phyloP scores from a whole-genome alignment of 2,329 filamentous ascomycete species.

The Beauveria scarabaeidicola region DNA sequence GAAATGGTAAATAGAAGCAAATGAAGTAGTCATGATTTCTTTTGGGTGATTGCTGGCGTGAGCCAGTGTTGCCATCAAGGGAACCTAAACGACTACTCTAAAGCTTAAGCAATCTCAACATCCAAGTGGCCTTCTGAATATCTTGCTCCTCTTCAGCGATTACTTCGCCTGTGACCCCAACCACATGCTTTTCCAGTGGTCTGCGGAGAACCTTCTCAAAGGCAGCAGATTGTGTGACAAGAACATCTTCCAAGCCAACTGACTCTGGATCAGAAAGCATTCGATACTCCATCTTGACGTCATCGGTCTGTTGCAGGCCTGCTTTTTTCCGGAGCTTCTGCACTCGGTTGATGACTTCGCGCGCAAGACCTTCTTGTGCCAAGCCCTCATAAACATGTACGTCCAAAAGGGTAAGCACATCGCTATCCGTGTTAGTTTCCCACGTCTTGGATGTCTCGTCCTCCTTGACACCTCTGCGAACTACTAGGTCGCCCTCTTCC shows the following conservation, averaged over 20 bases:
- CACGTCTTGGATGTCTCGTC: slow-evolving; percentile 62
- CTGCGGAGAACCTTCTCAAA: slow-evolving; percentile 74
- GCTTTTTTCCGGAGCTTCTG: slow-evolving; percentile 92
- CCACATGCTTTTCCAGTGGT: slow-evolving; percentile 50
- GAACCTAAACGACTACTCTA: slow-evolving; percentile 29
- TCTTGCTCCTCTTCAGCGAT: slow-evolving; percentile 81
- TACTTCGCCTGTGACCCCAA: slow-evolving; percentile 28
- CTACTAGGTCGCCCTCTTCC: slow-evolving; percentile 66
- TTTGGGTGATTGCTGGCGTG: not conserved
- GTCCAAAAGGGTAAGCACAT: slow-evolving; percentile 88
- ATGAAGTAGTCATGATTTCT: not conserved
- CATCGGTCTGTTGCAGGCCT: slow-evolving; percentile 81
- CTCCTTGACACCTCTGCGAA: slow-evolving; percentile 71
- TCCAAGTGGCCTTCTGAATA: slow-evolving; percentile 72
- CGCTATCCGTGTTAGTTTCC: slow-evolving; percentile 81
- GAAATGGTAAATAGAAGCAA: slow-evolving; percentile 5
- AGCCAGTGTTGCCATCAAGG: not conserved
- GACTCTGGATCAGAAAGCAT: slow-evolving; percentile 72
- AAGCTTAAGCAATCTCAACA: slow-evolving; percentile 67
- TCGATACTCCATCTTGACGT: slow-evolving; percentile 89
- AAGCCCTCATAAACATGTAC: slow-evolving; percentile 74
- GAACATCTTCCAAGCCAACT: slow-evolving; percentile 61
- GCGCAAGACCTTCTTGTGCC: slow-evolving; percentile 76
- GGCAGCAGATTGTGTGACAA: slow-evolving; percentile 55
- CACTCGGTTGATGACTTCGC: slow-evolving; percentile 89